Conservation (phyloP, 495 filamentous ascomycete genomes). For the Glarea lozoyensis region DNA sequence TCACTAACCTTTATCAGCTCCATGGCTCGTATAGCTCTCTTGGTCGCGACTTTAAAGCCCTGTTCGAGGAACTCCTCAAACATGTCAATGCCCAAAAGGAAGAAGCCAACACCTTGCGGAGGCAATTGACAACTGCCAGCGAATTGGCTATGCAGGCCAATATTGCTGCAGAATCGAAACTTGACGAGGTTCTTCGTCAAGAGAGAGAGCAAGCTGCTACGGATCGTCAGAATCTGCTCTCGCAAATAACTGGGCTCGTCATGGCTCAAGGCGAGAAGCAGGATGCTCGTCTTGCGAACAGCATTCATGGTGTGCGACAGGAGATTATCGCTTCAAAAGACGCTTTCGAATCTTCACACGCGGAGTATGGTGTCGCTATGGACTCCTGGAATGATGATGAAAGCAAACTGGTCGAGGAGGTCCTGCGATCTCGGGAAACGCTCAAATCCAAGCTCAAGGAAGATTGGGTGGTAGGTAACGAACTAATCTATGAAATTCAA, state of each 20-base stretch:
- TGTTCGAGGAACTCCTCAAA: conserved; percentile 71
- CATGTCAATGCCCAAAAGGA: conserved; percentile 68
- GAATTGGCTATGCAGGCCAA: conserved; percentile 56
- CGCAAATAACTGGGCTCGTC: conserved; percentile 67
- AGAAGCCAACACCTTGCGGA: conserved; percentile 63
- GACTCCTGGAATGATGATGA: conserved; percentile 67
- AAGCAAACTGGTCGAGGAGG: conserved; percentile 56
- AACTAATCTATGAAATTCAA: background rate
- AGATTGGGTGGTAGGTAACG: conserved; percentile 50
- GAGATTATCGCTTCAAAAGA: conserved; percentile 54
- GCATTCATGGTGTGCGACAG: conserved; percentile 49
- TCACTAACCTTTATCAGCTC: conserved; percentile 38
- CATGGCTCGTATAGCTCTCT: conserved; percentile 81
- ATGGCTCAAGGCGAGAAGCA: conserved; percentile 65
- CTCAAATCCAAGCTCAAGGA: conserved; percentile 75
- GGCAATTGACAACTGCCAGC: conserved; percentile 60
- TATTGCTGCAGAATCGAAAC: conserved; percentile 48
- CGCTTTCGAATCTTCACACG: conserved; percentile 52
- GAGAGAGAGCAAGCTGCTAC: conserved; percentile 64
- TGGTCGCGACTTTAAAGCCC: conserved; percentile 75
- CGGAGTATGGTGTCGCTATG: conserved; percentile 61
- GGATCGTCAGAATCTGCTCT: conserved; percentile 65
- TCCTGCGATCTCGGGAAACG: conserved; percentile 61
- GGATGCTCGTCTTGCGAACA: conserved; percentile 57
- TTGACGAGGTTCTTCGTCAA: conserved; percentile 66